A percentile compares a stretch with the other conserved stretches of the same genome.
Conservation (phyloP, 2,329 filamentous ascomycete species). For the Didymellaceae sp. region DNA sequence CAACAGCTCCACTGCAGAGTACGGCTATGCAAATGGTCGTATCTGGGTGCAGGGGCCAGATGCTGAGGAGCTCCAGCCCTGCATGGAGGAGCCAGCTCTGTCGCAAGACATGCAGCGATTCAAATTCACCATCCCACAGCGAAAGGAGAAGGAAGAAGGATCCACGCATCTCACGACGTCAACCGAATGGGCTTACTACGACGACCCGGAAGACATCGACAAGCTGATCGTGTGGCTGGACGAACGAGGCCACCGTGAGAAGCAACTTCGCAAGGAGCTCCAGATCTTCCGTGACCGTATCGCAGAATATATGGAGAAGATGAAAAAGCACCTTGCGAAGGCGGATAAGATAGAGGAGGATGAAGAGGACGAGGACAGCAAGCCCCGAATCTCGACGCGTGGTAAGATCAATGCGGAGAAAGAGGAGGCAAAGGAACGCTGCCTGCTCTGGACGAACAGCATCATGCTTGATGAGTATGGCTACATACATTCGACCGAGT, state of each 20-base stretch:
- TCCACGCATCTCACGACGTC: constrained; percentile 77
- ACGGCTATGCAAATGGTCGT: constrained; percentile 90
- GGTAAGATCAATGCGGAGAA: constrained; percentile 65
- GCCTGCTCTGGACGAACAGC: constrained; percentile 70
- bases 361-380: constrained; percentile 54
- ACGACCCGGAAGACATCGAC: constrained; percentile 79
- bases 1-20: constrained; percentile 82
- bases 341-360: constrained; percentile 58
- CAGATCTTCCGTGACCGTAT: constrained; percentile 78
- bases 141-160: constrained; percentile 86
- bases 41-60: constrained; percentile 97
- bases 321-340: constrained; percentile 72
- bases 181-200: constrained; percentile 88
- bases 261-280: constrained; percentile 87
- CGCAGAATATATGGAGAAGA: constrained; percentile 77
- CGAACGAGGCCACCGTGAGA: constrained; percentile 81
- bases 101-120: constrained; percentile 79
- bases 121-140: constrained; percentile 81
- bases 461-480: constrained; percentile 65
- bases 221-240: constrained; percentile 88
- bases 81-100: constrained; percentile 65
- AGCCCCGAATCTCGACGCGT: constrained; percentile 66
- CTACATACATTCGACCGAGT: constrained; percentile 64
- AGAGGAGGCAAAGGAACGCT: constrained; percentile 62
- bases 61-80: constrained; percentile 72